These are phyloP conservation scores for Candida incommunis DNA, from an alignment of 805 yeast genomes.

Conservation along the genomic window DNA sequence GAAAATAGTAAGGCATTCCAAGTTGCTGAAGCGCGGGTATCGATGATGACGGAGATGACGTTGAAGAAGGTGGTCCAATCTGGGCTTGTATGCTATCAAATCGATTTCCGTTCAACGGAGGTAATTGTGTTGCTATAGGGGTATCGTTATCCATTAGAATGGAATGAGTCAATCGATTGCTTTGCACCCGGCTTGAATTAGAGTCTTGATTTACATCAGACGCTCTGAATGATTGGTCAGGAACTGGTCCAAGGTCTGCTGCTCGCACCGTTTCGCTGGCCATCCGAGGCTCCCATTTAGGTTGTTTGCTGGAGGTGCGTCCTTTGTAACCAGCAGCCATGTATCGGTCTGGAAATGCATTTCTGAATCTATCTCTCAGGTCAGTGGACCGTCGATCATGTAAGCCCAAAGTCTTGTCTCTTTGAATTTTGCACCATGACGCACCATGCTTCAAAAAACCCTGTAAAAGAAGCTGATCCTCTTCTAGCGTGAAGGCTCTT, in stretches of 20 bases:
- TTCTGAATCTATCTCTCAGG: constrained; percentile 29
- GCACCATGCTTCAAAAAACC: constrained; percentile 31
- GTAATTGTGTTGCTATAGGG: neutral
- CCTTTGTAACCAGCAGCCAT: constrained; percentile 31
- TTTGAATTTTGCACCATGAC: constrained; percentile 31
- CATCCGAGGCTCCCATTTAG: constrained; percentile 4
- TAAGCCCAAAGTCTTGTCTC: constrained; percentile 24
- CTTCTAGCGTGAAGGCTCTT: constrained; percentile 27
- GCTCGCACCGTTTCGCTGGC: constrained; percentile 3
- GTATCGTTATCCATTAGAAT: no score
- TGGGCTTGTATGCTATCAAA: no score
- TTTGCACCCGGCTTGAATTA: no score
- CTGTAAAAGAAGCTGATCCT: constrained; percentile 27
- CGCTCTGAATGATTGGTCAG: no score
- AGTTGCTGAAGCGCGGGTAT: no score
- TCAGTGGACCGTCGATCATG: constrained; percentile 29
- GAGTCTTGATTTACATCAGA: no score
- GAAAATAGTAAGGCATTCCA: no score
- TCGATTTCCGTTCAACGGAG: neutral
- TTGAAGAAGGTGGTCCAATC: no score
- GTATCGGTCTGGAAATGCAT: constrained; percentile 30
- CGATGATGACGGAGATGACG: no score
- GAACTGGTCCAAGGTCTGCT: no score
- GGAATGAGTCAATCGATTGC: no score
- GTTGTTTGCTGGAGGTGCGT: no score